phyloP scores from a whole-genome alignment of 73 alveolate species.

The Paramecium caudatum region DNA sequence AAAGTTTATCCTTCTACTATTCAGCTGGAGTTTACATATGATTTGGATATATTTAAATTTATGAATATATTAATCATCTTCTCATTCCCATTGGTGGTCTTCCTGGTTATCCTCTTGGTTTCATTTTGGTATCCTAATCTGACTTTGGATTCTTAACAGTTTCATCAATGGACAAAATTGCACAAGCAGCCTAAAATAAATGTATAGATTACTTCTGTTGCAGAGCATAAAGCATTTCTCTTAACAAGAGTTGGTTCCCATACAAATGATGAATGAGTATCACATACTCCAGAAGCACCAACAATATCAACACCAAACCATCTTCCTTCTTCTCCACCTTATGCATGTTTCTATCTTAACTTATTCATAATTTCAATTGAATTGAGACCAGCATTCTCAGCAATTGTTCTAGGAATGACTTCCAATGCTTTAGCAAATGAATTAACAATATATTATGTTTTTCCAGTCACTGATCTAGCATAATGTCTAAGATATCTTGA shows the following conservation, averaged over 20 bases:
- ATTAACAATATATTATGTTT: conserved; percentile 92
- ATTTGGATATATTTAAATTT: too few relatives aligned
- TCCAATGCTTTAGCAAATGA: conserved; percentile 97
- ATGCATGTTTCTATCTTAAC: conserved; percentile 95
- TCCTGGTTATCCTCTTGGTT: conserved; percentile 58
- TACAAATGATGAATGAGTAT: conserved; percentile 83
- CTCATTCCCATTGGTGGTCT: conserved; percentile 72
- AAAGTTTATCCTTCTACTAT: not conserved
- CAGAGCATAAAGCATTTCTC: conserved; percentile 89
- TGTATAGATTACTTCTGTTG: conserved; percentile 80
- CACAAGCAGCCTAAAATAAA: conserved; percentile 91
- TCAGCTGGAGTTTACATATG: too few relatives aligned
- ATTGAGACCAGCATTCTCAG: conserved; percentile 96
- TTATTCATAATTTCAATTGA: conserved; percentile 90
- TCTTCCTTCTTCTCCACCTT: conserved; percentile 88
- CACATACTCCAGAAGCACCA: conserved; percentile 81
- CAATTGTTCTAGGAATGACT: conserved; percentile 96
- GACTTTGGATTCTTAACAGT: conserved; percentile 92
- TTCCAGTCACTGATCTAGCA: conserved; percentile 88
- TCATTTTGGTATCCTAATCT: conserved; percentile 79
- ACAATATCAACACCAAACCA: conserved; percentile 97
- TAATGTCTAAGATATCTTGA: conserved; percentile 93
- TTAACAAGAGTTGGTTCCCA: conserved; percentile 92
- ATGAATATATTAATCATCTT: conserved; percentile 28
- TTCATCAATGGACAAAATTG: conserved; percentile 96